phyloP scores from a whole-genome alignment of 1,284 basidiomycete genomes.

The Cronartium ribicola region DNA sequence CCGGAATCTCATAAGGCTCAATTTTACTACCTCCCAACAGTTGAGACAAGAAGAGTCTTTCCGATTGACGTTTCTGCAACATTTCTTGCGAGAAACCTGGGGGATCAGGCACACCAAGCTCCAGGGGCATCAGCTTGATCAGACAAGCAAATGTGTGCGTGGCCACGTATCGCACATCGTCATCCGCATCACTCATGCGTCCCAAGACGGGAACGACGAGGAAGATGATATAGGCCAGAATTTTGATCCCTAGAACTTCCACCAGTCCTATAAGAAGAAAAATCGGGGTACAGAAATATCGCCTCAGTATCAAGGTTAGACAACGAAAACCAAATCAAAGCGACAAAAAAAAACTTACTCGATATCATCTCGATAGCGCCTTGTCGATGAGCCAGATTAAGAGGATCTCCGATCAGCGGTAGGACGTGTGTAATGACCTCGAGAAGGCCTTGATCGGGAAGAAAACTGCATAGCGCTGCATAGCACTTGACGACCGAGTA shows the following conservation, averaged over 20 bases:
- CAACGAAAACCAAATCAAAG: background rate
- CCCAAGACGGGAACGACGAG: slow-evolving; percentile 93
- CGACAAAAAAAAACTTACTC: slow-evolving; percentile 59
- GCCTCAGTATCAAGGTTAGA: background rate
- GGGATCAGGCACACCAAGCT: slow-evolving; percentile 94
- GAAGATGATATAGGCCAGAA: slow-evolving; percentile 95
- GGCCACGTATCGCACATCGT: slow-evolving; percentile 81
- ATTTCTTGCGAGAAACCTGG: slow-evolving; percentile 84
- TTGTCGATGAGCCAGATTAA: slow-evolving; percentile 73
- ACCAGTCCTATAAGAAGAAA: slow-evolving; percentile 67
- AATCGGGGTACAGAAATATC: background rate
- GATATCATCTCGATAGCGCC: slow-evolving; percentile 86
- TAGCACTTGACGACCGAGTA: slow-evolving; percentile 81
- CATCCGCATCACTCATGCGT: slow-evolving; percentile 92
- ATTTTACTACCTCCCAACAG: slow-evolving; percentile 92
- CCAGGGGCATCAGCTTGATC: slow-evolving; percentile 98
- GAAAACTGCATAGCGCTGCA: slow-evolving; percentile 77
- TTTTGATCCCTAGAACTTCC: slow-evolving; percentile 84
- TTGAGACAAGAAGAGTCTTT: slow-evolving; percentile 88
- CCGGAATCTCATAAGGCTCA: slow-evolving; percentile 80
- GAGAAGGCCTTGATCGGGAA: slow-evolving; percentile 79
- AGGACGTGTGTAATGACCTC: slow-evolving; percentile 79
- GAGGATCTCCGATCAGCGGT: slow-evolving; percentile 77
- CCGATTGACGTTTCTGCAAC: slow-evolving; percentile 77
- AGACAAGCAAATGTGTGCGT: slow-evolving; percentile 95